Evolutionary conservation across 768 basidiomycete species (phyloP).

Genomic region (Leccinum disarticulatum): DNA sequence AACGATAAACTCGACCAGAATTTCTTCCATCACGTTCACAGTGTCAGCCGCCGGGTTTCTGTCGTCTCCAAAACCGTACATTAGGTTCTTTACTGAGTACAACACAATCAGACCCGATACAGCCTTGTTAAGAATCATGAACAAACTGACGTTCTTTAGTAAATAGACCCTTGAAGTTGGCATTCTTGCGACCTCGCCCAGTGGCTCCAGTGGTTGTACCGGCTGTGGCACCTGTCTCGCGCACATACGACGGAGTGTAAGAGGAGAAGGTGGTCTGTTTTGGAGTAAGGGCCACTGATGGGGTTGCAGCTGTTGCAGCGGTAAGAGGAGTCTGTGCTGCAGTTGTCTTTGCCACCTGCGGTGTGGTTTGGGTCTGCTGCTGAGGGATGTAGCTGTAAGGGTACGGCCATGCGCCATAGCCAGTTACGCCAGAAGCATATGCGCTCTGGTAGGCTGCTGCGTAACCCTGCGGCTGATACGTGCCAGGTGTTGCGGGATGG

Average conservation of each 20-base stretch:
- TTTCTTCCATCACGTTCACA: slow-evolving; percentile 91
- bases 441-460: slow-evolving; percentile 41
- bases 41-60: slow-evolving; percentile 85
- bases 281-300: slow-evolving; percentile 31
- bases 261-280: slow-evolving; percentile 54
- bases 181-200: slow-evolving; percentile 59
- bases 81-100: slow-evolving; percentile 69
- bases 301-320: slow-evolving; percentile 30
- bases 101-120: slow-evolving; percentile 14
- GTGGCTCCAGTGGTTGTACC: slow-evolving; percentile 40
- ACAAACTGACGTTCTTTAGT: slow-evolving; percentile 70
- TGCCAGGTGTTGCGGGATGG: slow-evolving; percentile 44
- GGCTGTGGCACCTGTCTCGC: slow-evolving; percentile 44
- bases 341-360: slow-evolving; percentile 31
- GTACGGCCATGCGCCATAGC: slow-evolving; percentile 72
- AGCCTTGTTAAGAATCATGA: background rate
- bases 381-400: slow-evolving; percentile 59
- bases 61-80: slow-evolving; percentile 95
- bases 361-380: slow-evolving; percentile 29
- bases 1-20: slow-evolving; percentile 85
- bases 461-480: slow-evolving; percentile 52
- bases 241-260: slow-evolving; percentile 50
- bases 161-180: slow-evolving; percentile 73
- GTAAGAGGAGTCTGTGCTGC: slow-evolving; percentile 23
- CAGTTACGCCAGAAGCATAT: slow-evolving; percentile 65